Conservation (phyloP, 2,329 filamentous ascomycete species). For the Parastagonospora avenae region DNA sequence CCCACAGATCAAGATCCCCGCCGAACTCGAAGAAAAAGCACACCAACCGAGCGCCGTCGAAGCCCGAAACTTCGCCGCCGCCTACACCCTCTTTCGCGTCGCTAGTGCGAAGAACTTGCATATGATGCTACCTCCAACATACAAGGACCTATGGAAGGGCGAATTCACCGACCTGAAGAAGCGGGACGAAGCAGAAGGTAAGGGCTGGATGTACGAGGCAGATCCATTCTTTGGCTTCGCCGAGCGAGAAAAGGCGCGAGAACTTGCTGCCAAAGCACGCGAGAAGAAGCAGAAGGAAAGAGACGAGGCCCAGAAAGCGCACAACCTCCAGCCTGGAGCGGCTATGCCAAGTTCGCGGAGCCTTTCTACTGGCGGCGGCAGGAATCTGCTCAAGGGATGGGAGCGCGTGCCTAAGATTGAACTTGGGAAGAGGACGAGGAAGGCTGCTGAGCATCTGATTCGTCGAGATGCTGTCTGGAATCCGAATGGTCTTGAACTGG, state of each 20-base stretch:
- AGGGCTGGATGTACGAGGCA: conserved; percentile 90
- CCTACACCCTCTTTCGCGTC: conserved; percentile 87
- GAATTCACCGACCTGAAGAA: conserved; percentile 84
- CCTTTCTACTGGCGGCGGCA: conserved; percentile 41
- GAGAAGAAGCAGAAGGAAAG: conserved; percentile 64
- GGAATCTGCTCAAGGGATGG: conserved; percentile 73
- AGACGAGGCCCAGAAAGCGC: conserved; percentile 67
- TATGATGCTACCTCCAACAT: conserved; percentile 89
- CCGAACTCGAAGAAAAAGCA: conserved; percentile 75
- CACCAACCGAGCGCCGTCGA: conserved; percentile 81
- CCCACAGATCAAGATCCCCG: conserved; percentile 81
- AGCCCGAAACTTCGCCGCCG: conserved; percentile 89
- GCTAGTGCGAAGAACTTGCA: conserved; percentile 96
- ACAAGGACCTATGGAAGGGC: conserved; percentile 87
- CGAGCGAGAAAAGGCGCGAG: conserved; percentile 79
- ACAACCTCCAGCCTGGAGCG: conserved; percentile 51
- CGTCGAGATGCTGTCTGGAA: conserved; percentile 86
- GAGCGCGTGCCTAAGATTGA: conserved; percentile 86
- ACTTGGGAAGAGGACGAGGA: conserved; percentile 81
- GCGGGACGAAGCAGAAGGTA: conserved; percentile 75
- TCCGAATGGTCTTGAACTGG: conserved; percentile 72
- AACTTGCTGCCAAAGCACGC: conserved; percentile 77
- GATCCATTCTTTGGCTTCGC: conserved; percentile 86
- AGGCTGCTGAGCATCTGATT: conserved; percentile 79
- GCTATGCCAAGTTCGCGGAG: conserved; percentile 34